Base-by-base conservation (phyloP, 2,329 filamentous ascomycete genomes). In the Xylaria sp. region DNA sequence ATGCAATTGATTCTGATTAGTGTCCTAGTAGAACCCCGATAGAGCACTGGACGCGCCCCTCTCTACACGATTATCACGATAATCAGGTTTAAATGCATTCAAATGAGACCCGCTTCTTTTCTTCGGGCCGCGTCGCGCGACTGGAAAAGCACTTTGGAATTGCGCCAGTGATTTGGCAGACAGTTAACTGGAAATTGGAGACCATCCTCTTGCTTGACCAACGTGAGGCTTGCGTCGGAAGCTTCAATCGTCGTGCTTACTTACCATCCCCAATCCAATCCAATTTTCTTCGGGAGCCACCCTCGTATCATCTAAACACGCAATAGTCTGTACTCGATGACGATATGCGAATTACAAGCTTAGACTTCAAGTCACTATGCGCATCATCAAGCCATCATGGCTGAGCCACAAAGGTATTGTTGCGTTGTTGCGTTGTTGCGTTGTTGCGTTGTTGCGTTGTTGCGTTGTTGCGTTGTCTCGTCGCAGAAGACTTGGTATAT, bases 321-420 rank as follows among this genome's bases (percentile, higher is more conserved):
- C 55, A 12, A 42, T 61, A 36, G 34, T 36, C 34, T 36, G 6
- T 11, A 9, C 27, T 61, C 61, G 66, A 73, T 75, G 70, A 59
- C 75, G 77, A 78, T 68, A 79, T 79, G 78, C 77, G 74, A 75
- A 75, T 71, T 71, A 70, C 63, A 69, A 70, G 64, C 45, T 65
- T 71, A 69, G 64, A 66, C 64, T 67, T 64, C 65, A 59, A 74
- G 65, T 74, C 76, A 82, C 71, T 73, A 94, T 95, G 92, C 91
- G 90, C 84, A 89, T 98, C 82, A 93, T 97, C 81, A 97, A 97
- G 88, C 95, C 95, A 75, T 90, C 92, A 79, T 98, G 95, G 94
- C 90, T 98, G 77, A 95, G 92, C 80, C 95, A 98, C 84, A 94
- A 93, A 82, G 94, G 91, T 92, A 83, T 71, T 83, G 80, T 66